Base-by-base conservation (phyloP, 2,329 filamentous ascomycete species). In the Aspergillus costaricaensis region DNA sequence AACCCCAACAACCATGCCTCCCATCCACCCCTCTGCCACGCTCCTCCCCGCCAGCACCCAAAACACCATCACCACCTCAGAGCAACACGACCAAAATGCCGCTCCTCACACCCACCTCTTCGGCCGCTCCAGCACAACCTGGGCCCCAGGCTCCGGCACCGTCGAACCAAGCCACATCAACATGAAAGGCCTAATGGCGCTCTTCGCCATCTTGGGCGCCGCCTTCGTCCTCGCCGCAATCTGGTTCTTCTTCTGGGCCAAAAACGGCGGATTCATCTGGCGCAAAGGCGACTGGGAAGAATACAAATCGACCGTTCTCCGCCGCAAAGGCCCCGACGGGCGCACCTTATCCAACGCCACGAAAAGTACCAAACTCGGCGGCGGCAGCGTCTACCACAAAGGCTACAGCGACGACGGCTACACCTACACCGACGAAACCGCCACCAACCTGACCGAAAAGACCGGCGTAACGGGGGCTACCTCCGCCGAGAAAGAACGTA, bases 161-260 rank as follows among this genome's bases (percentile, higher is more conserved):
- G 67, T 82, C 12, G 64, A 75, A 58, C 80, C 80, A 0, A 63
- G 68, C 14, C 67, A 69, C 49, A 80, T 82, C 64, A 81, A 82
- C 60, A 82, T 80, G 75, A 74, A 77, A 56, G 91, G 87, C 60
- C 87, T 96, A 69, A 91, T 98, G 72, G 88, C 89, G 0, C 81
- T 98, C 1, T 96, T 98, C 73, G 94, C 91, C 10, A 76, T 97
- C 17, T 86, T 98, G 55, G 92, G 91, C 36, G 87, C 88, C 0
- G 86, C 80, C 32, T 90, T 98, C 72, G 90, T 95, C 23, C 61
- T 91, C 3, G 85, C 82, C 0, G 86, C 84, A 23, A 92, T 98
- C 72, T 99, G 95, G 93, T 97, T 99, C 84, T 98, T 99, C 85
- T 96, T 96, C 84, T 96, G 91, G 90, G 94, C 94, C 59, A 94